Evolutionary conservation across 305 asterid genomes (phyloP), one percentile per base, ranked within the genome.

Genomic region (Rubia tinctorum): DNA sequence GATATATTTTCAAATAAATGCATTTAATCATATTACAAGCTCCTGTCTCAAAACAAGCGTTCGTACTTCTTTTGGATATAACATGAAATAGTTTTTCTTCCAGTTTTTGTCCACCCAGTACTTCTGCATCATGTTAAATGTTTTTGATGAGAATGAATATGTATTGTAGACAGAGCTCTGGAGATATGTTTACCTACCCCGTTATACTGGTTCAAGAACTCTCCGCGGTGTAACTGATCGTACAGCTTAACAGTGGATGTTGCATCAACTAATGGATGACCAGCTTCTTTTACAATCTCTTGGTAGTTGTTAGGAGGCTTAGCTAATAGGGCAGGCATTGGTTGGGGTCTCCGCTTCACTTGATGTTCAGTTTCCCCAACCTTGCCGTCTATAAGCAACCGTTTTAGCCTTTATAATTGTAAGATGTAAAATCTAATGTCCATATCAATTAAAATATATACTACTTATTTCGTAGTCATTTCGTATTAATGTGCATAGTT

Each of bases 201-300:
- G 51, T 27, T 86, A 43, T 87, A 88, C 73, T 88, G 87, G 86
- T 87, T 86, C 88, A 90, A 85, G 86, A 73, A 82, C n/a, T 90
- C 88, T 43, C 95, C 97, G 47, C 68, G 73, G 30, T 76, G 49
- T 47, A 91, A 86, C 80, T 87, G 96, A 62, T 87, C 86, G 45
- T 73, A 82, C 39, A 78, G 84, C 83, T 84, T 87, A 77, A 83
- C 71, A 23, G 76, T 55, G 25, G 90, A 80, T 53, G 95, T 80
- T 71, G 74, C 76, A 59, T 90, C 90, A 4, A 88, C 80, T 0
- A 82, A 80, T 15, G 82, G 62, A 74, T 22, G 37, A 60, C 86
- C 91, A 8, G 91, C 93, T 71, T 88, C 92, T 80, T 86, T 84
- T 81, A 88, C 76, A 76, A 87, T 84, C 27, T 81, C 81, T 49